Percentiles rank a stretch among this genome's conserved stretches.
phyloP scores from a whole-genome alignment of 306 rosid genomes.

The Pueraria montana region DNA sequence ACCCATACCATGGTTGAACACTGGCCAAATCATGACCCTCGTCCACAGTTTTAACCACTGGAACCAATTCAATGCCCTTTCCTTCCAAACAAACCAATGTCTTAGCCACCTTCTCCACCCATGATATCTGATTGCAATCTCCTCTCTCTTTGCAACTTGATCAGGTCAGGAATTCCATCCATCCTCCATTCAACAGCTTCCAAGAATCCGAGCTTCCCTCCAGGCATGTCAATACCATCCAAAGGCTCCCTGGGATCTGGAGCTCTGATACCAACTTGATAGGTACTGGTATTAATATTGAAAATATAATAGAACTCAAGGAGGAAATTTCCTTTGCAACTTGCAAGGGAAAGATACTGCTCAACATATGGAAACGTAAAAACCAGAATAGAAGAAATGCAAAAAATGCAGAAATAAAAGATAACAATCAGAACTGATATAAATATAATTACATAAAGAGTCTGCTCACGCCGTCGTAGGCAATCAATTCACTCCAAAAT shows the following conservation, averaged over 20 bases:
- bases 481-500: neutral
- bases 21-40: neutral
- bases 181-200: neutral
- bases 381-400: neutral
- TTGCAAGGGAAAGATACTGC: neutral
- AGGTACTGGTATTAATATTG: conserved; percentile 8
- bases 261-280: neutral
- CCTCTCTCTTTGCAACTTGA: neutral
- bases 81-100: neutral
- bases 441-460: neutral
- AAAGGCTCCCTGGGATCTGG: neutral
- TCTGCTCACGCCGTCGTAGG: neutral
- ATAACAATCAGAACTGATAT: neutral
- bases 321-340: neutral
- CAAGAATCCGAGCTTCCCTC: neutral
- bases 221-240: neutral
- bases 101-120: neutral
- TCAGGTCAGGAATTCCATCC: conserved; percentile 13
- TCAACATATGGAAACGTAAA: neutral
- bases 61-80: neutral
- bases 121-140: neutral
- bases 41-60: neutral
- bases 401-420: neutral
- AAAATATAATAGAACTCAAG: neutral
- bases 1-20: neutral